Base-by-base conservation (phyloP, 805 yeast species). In the Nakazawaea molendinolei region DNA sequence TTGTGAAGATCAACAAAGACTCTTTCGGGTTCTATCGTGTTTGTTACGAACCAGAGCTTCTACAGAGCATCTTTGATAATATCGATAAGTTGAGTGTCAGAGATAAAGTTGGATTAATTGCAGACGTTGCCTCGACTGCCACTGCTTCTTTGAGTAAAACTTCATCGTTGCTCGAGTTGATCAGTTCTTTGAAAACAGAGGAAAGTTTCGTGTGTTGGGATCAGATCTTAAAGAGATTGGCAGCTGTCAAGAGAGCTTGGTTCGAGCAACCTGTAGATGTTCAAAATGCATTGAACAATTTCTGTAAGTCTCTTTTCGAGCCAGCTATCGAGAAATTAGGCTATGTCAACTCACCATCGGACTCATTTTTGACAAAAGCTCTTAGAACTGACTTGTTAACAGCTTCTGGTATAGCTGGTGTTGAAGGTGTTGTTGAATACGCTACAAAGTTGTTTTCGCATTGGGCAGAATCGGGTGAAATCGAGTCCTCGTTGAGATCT, bases 1-100 rank as follows among this genome's bases (percentile, higher is more conserved):
- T 65, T 40, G 55, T 66, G 48, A 72, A 73, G 49, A 48, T 76
- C 41, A 76, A 75, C 53, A 64, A 63, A 30, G 66, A 71, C 41
- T 60, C 74, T 2, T 51, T 52, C 19, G 81, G 79, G 1, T 72
- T 72, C 29, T 73, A 69, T 47, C 63, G 81, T 37, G 77, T 74
- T 29, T 61, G 67, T 43, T 76, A 76, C 49, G 65, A 67, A n/a
- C 53, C 63, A 2, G 46, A 50, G 5, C 48, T 69, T 14, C 55
- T 74, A 46, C 51, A 63, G 12, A 50, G 58, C 5, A 60, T 67
- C 34, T 57, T 73, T 19, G 55, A 63, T 1, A 55, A 65, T 42
- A 47, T 72, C 26, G 50, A 49, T 13, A 40, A 52, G 18, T 51
- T 74, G 21, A 54, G 71, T 3, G 51, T 69, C 4, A 64, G 61